Conservation (phyloP, 495 filamentous ascomycete genomes). For the Cladorrhinum samala region DNA sequence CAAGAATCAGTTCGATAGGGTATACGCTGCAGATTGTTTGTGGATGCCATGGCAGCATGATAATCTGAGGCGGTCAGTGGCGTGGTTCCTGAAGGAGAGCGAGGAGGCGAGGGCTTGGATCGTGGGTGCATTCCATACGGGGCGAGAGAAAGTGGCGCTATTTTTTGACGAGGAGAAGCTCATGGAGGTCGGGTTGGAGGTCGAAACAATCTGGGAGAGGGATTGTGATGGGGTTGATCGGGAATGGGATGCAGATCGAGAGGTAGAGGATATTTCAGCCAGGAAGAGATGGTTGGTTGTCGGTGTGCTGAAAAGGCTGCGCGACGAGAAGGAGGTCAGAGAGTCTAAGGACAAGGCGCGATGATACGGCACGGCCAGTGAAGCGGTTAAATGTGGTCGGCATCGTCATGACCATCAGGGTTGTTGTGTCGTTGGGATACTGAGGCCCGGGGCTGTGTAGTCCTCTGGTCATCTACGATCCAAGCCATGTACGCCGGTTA, state of each 20-base stretch:
- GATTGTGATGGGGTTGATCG: conserved; percentile 63
- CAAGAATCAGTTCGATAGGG: conserved; percentile 53
- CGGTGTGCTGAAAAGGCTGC: conserved; percentile 45
- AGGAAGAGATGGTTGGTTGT: conserved; percentile 76
- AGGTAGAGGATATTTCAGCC: conserved; percentile 57
- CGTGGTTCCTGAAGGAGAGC: conserved; percentile 56
- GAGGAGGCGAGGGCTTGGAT: conserved; percentile 55
- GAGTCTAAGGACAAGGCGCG: too few relatives aligned
- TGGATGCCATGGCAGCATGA: conserved; percentile 80
- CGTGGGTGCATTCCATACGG: conserved; percentile 80
- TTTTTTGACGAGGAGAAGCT: conserved; percentile 65
- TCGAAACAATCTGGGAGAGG: conserved; percentile 68
- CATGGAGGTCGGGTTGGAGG: conserved; percentile 51
- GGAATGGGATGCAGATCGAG: conserved; percentile 59
- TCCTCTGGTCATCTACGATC: too few relatives aligned
- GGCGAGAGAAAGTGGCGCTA: conserved; percentile 57
- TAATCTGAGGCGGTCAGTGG: conserved; percentile 62
- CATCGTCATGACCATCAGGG: background rate
- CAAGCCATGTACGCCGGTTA: too few relatives aligned
- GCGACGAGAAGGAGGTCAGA: background rate
- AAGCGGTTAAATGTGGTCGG: background rate
- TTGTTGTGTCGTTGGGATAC: too few relatives aligned
- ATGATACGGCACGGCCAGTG: background rate
- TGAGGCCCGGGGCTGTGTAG: too few relatives aligned
- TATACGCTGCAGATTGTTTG: conserved; percentile 76